Percentiles rank a stretch among this genome's conserved stretches.
Conservation (phyloP, 2,329 filamentous ascomycete genomes). For the Stemphylium beticola region DNA sequence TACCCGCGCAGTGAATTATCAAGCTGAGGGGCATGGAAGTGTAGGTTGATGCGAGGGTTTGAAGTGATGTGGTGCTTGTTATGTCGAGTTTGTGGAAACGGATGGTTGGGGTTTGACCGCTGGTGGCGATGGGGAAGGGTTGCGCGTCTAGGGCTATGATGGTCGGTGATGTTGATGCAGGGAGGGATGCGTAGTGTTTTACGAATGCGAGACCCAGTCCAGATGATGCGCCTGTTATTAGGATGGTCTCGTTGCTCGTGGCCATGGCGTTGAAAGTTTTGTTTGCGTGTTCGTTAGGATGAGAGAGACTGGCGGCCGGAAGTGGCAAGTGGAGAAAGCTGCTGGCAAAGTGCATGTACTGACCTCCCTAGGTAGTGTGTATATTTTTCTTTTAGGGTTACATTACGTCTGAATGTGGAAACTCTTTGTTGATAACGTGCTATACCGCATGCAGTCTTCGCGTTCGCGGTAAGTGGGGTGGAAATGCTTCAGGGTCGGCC, state of each 20-base stretch:
- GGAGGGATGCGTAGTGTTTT: slow-evolving; percentile 29
- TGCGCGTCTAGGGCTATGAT: slow-evolving; percentile 33
- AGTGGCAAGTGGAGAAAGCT: background rate
- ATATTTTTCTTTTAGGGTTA: too few relatives aligned
- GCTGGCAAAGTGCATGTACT: too few relatives aligned
- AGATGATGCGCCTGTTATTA: slow-evolving; percentile 92
- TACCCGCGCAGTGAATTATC: slow-evolving; percentile 54
- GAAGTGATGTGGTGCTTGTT: slow-evolving; percentile 5
- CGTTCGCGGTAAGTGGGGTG: background rate
- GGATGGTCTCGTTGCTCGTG: slow-evolving; percentile 61
- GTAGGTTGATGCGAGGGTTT: slow-evolving; percentile 19
- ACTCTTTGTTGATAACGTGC: background rate
- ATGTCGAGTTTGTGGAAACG: slow-evolving; percentile 19
- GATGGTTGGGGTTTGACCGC: slow-evolving; percentile 2
- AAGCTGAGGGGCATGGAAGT: slow-evolving; percentile 42
- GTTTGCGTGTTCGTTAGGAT: background rate
- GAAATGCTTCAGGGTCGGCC: background rate
- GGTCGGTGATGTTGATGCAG: slow-evolving; percentile 3
- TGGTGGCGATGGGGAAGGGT: slow-evolving; percentile 2
- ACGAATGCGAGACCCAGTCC: slow-evolving; percentile 78
- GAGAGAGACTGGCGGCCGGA: too few relatives aligned
- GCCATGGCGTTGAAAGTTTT: background rate
- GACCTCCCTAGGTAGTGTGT: background rate
- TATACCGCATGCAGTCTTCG: background rate
- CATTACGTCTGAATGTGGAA: slow-evolving; percentile 5